phyloP scores from a whole-genome alignment of 192 early-diverging fungal species.

The Geosiphon pyriformis region DNA sequence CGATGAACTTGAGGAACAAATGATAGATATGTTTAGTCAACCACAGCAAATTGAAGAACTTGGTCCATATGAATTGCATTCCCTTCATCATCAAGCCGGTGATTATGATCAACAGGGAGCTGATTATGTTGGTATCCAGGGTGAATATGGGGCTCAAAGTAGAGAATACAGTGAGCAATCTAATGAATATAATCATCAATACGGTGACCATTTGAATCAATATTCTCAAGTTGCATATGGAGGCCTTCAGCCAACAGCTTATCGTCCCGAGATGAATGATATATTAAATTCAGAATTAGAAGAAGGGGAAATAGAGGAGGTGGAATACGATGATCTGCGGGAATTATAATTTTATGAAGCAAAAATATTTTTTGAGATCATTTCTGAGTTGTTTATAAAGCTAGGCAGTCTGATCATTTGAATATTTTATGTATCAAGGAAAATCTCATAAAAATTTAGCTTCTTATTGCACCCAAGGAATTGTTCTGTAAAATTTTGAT shows the following conservation, averaged over 20 bases:
- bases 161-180: background rate
- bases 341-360: slow-evolving; percentile 7
- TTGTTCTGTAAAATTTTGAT: no score
- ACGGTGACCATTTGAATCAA: no score
- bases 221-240: background rate
- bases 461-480: no score
- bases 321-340: slow-evolving; percentile 35
- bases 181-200: background rate
- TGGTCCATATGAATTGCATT: background rate
- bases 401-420: no score
- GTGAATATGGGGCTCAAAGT: background rate
- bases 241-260: background rate
- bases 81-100: background rate
- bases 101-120: background rate
- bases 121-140: background rate
- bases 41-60: background rate
- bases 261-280: background rate
- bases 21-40: background rate
- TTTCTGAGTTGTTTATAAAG: no score
- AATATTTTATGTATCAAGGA: no score
- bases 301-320: slow-evolving; percentile 48
- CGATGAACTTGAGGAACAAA: background rate
- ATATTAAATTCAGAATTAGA: slow-evolving; percentile 47
- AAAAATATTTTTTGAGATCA: no score
- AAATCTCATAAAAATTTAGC: no score